Evolutionary conservation across 225 moss, liverwort and hornwort genomes (phyloP).

Genomic region (Sphagnum tenellum): DNA sequence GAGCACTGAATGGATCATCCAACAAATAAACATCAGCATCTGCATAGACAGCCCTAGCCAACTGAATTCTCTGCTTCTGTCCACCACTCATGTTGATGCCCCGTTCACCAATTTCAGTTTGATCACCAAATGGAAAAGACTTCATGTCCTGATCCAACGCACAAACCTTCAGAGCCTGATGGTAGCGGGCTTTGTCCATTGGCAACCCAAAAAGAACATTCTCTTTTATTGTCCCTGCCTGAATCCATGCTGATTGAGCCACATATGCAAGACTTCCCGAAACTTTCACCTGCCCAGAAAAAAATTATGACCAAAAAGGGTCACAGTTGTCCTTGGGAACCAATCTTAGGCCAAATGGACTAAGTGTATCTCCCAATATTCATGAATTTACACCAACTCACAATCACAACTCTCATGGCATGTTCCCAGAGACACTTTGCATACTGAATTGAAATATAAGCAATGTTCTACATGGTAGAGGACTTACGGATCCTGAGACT

Average conservation of each 20-base stretch:
- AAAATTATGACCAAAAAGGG: background rate
- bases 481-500: constrained; percentile 27
- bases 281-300: constrained; percentile 20
- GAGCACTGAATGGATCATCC: constrained; percentile 75
- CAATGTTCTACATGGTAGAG: background rate
- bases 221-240: constrained; percentile 35
- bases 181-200: constrained; percentile 33
- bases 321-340: too few relatives aligned
- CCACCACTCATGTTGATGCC: constrained; percentile 76
- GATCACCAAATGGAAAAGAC: constrained; percentile 48
- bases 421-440: too few relatives aligned
- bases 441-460: too few relatives aligned
- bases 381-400: too few relatives aligned
- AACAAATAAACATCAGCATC: constrained; percentile 57
- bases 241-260: constrained; percentile 71
- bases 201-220: constrained; percentile 50
- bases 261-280: constrained; percentile 42
- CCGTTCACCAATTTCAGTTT: constrained; percentile 69
- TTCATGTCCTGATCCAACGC: constrained; percentile 54
- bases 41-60: constrained; percentile 65
- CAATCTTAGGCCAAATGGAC: too few relatives aligned
- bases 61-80: constrained; percentile 65
- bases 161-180: constrained; percentile 39
- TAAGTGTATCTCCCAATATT: too few relatives aligned
- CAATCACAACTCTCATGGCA: too few relatives aligned